Percentiles rank a stretch among this genome's conserved stretches.
Conservation (phyloP, 108 stramenopile genomes). For the Conticribra weissflogii region DNA sequence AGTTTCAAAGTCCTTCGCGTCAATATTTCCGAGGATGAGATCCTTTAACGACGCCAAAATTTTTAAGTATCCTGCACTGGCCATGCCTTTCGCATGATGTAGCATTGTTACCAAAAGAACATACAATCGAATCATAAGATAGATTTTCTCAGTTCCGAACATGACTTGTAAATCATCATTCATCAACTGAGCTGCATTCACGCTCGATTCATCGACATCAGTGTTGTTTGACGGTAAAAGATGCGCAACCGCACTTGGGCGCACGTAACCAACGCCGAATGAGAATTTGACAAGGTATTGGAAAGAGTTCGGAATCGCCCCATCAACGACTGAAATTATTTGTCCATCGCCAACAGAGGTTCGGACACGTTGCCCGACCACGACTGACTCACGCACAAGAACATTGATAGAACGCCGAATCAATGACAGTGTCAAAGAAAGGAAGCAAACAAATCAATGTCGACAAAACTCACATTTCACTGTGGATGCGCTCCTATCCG, state of each 20-base stretch:
- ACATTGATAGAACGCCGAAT: too few species aligned
- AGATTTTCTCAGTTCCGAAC: slow-evolving; percentile 77
- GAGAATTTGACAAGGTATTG: slow-evolving; percentile 71
- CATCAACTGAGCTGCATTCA: slow-evolving; percentile 26
- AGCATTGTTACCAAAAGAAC: slow-evolving; percentile 62
- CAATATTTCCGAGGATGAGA: slow-evolving; percentile 41
- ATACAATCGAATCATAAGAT: slow-evolving; percentile 78
- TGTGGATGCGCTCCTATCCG: slow-evolving; percentile 30
- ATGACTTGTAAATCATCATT: slow-evolving; percentile 50
- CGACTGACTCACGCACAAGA: slow-evolving; percentile 24
- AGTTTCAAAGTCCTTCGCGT: slow-evolving; percentile 59
- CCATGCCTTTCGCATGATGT: slow-evolving; percentile 47
- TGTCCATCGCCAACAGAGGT: slow-evolving; percentile 79
- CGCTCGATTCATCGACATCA: slow-evolving; percentile 31
- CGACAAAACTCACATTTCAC: slow-evolving; percentile 43
- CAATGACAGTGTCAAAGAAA: background rate
- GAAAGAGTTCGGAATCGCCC: slow-evolving; percentile 13
- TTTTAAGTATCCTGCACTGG: slow-evolving; percentile 28
- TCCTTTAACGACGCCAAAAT: slow-evolving; percentile 51
- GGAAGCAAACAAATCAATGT: background rate
- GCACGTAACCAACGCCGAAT: slow-evolving; percentile 72
- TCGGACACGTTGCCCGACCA: slow-evolving; percentile 66
- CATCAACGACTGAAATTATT: slow-evolving; percentile 56
- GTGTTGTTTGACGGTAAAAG: slow-evolving; percentile 48
- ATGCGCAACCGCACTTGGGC: slow-evolving; percentile 62